These are phyloP conservation scores for Trichoderma cornu-damae DNA, from an alignment of 2,329 filamentous ascomycete species.

Conservation along the genomic window DNA sequence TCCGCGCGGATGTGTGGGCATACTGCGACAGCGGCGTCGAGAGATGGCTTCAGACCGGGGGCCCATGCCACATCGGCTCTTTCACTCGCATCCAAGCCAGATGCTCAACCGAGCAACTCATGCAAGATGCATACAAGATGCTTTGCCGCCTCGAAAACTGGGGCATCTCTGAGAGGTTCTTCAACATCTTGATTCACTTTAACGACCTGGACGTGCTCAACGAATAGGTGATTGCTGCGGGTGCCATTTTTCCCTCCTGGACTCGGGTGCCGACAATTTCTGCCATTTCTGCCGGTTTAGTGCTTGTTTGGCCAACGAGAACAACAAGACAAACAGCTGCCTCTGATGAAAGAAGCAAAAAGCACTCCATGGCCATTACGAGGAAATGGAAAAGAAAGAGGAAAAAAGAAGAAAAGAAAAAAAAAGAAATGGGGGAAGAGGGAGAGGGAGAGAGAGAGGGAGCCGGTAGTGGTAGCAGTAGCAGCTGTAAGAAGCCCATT, in stretches of 20 bases:
- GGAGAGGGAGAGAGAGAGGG: too few species aligned
- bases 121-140: constrained; percentile 25
- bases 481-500: too few species aligned
- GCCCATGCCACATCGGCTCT: constrained; percentile 25
- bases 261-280: too few species aligned
- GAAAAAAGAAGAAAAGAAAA: too few species aligned
- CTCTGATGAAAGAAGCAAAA: too few species aligned
- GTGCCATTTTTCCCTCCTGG: not conserved
- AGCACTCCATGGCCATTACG: too few species aligned
- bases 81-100: not conserved
- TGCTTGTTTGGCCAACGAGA: too few species aligned
- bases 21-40: not conserved
- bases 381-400: too few species aligned
- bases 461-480: too few species aligned
- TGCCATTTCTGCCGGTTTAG: too few species aligned
- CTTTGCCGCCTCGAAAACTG: constrained; percentile 25
- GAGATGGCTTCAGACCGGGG: constrained; percentile 26
- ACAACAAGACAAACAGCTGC: too few species aligned
- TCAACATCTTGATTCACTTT: constrained; percentile 8
- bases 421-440: too few species aligned
- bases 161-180: constrained; percentile 29
- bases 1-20: constrained; percentile 22
- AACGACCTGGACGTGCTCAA: constrained; percentile 24
- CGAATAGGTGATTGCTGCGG: not conserved
- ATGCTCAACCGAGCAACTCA: constrained; percentile 17